These are phyloP conservation scores for Metschnikowia hibisci DNA, from an alignment of 805 yeast species.

Conservation along the genomic window DNA sequence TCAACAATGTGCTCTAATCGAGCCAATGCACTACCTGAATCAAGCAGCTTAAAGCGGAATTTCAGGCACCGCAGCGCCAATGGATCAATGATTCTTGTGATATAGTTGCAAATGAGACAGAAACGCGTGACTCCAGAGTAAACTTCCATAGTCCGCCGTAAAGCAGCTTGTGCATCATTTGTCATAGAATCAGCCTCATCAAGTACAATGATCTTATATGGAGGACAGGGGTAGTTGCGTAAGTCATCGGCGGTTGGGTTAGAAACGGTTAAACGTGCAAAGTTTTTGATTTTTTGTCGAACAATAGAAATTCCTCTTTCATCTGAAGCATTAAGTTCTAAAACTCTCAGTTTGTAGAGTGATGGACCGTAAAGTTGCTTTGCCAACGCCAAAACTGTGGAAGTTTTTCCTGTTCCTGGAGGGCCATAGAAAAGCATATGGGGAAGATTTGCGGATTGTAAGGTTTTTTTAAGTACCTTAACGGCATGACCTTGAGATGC, in stretches of 20 bases:
- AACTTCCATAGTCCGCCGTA: slow-evolving; percentile 90
- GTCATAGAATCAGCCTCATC: slow-evolving; percentile 99
- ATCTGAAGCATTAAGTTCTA: slow-evolving; percentile 86
- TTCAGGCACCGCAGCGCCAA: slow-evolving; percentile 95
- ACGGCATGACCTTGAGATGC: slow-evolving; percentile 91
- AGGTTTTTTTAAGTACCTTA: slow-evolving; percentile 70
- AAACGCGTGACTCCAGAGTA: slow-evolving; percentile 86
- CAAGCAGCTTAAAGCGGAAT: slow-evolving; percentile 81
- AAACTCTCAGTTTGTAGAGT: slow-evolving; percentile 62
- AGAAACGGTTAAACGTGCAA: slow-evolving; percentile 81
- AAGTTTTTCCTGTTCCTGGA: slow-evolving; percentile 91
- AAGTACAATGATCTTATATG: slow-evolving; percentile 85
- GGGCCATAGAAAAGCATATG: slow-evolving; percentile 93
- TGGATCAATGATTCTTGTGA: slow-evolving; percentile 95
- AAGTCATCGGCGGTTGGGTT: slow-evolving; percentile 69
- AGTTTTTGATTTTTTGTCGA: slow-evolving; percentile 77
- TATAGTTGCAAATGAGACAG: slow-evolving; percentile 92
- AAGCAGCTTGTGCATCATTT: slow-evolving; percentile 90
- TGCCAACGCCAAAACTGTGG: slow-evolving; percentile 80
- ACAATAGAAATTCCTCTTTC: slow-evolving; percentile 89
- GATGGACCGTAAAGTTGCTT: slow-evolving; percentile 72
- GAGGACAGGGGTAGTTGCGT: slow-evolving; percentile 88
- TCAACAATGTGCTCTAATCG: slow-evolving; percentile 63
- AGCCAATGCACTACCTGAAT: slow-evolving; percentile 61
- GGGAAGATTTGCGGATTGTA: slow-evolving; percentile 79